Base-by-base conservation (phyloP, 495 filamentous ascomycete genomes). In the Xylaria sp. region DNA sequence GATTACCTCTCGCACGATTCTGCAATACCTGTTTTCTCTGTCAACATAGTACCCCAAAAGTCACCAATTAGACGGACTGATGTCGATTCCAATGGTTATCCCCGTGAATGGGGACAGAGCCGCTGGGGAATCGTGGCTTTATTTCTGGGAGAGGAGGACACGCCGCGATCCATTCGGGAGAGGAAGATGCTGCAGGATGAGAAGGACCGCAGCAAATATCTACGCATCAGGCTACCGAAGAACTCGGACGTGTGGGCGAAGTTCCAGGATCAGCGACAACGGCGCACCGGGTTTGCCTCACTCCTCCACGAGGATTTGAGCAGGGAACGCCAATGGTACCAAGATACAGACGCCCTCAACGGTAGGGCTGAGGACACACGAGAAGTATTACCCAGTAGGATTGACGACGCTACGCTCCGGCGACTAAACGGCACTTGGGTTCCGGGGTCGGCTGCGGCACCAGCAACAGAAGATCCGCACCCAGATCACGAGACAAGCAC, bases 301-400 rank as follows among this genome's bases (percentile, higher is more conserved):
- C 50, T 67, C n/a, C 64, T 43, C 31, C 50, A 67, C 50, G 48
- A 67, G 15, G 37, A 67, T 31, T 26, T 67, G 24, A 37, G 50
- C 48, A 67, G 31, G 15, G 64, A 67, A 57, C 50, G 37, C 5
- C 50, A 57, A 15, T 67, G 64, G 50, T 57, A 57, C 48, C 5
- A 21, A 3, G 35, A 63, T 12, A 71, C 72, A 12, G 62, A 70
- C 1, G 46, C 67, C 4, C 62, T 66, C 8, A 29, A 41, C 8
- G 71, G 46, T 2, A 14, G 17, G 14, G 44, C 5, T 24, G 33
- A 41, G 12, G 29, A 61, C 26, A n/a, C 0, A 40, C 31, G 8
- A n/a, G 31, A 40, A n/a, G 15, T n/a, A 1, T 46, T 15, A 2
- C 63, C 63, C 8, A 29, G 63, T 11, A 26, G 64, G 7, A 40